These are phyloP conservation scores for Alternaria dauci DNA, from an alignment of 2,329 filamentous ascomycete species.

Conservation along the genomic window DNA sequence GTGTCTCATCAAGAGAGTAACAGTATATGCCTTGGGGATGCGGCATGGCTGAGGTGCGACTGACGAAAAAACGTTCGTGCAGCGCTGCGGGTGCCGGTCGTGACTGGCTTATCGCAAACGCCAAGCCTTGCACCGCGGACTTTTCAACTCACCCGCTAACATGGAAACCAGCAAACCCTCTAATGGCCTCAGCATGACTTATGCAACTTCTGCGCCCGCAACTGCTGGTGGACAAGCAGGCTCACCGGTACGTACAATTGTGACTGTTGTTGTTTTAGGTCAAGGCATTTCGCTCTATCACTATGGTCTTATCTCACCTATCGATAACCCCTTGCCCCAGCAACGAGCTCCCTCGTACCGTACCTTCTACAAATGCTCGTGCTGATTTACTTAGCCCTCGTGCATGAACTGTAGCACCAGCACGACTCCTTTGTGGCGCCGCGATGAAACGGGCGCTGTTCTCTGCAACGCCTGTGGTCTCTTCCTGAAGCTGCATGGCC, in stretches of 20 bases:
- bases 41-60: background rate
- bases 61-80: background rate
- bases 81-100: background rate
- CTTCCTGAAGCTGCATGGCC: constrained; percentile 95
- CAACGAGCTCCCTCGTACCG: background rate
- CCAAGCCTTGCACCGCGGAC: constrained; percentile 26
- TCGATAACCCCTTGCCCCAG: background rate
- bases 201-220: constrained; percentile 70
- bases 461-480: constrained; percentile 98
- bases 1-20: background rate
- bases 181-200: constrained; percentile 65
- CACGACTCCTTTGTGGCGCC: constrained; percentile 95
- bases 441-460: constrained; percentile 93
- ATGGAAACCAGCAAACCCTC: constrained; percentile 44
- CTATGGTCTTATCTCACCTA: background rate
- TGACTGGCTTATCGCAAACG: constrained; percentile 35
- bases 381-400: constrained; percentile 70
- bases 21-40: background rate
- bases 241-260: constrained; percentile 61
- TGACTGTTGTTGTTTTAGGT: constrained; percentile 41
- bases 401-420: constrained; percentile 97
- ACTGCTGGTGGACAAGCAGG: constrained; percentile 70
- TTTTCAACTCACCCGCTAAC: constrained; percentile 32
- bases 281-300: constrained; percentile 37
- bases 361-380: constrained; percentile 14